Conservation (phyloP, 2,329 filamentous ascomycete species). For the Chrysosporium queenslandicum region DNA sequence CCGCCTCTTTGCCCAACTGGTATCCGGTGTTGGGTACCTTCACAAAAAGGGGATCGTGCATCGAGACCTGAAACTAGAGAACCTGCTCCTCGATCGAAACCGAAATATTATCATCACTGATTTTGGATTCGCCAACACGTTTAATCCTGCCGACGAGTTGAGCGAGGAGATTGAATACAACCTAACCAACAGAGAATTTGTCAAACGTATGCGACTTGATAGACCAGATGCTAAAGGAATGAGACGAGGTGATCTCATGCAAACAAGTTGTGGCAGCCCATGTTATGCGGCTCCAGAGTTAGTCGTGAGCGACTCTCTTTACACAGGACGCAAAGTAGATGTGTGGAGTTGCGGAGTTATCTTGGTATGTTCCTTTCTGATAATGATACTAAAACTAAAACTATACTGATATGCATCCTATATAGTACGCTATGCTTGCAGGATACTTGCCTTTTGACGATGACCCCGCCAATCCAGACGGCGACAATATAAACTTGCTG, state of each 20-base stretch:
- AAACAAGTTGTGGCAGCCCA: constrained; percentile 95
- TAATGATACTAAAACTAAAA: no score
- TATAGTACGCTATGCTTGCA: constrained; percentile 96
- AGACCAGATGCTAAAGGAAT: constrained; percentile 62
- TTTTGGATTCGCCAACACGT: constrained; percentile 97
- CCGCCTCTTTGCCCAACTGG: constrained; percentile 83
- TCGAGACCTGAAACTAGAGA: constrained; percentile 92
- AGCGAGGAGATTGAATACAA: constrained; percentile 83
- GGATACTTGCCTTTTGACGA: constrained; percentile 97
- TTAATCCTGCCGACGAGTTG: constrained; percentile 79
- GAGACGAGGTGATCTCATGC: constrained; percentile 90
- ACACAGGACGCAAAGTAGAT: constrained; percentile 94
- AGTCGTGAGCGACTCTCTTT: constrained; percentile 92
- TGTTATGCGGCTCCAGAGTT: constrained; percentile 96
- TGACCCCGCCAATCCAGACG: constrained; percentile 94
- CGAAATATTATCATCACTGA: constrained; percentile 99
- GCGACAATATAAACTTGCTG: constrained; percentile 95
- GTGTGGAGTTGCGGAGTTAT: constrained; percentile 99
- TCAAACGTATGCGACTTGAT: constrained; percentile 79
- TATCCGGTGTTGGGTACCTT: constrained; percentile 92
- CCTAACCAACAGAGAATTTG: constrained; percentile 74
- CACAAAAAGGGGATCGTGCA: constrained; percentile 99
- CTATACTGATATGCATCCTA: no score
- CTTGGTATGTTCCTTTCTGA: constrained; percentile 52
- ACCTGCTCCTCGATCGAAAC: constrained; percentile 86